Evolutionary conservation across 352 stramenopile genomes (phyloP), one percentile per base, ranked within the genome.

Genomic region (Phytophthora brassicae): DNA sequence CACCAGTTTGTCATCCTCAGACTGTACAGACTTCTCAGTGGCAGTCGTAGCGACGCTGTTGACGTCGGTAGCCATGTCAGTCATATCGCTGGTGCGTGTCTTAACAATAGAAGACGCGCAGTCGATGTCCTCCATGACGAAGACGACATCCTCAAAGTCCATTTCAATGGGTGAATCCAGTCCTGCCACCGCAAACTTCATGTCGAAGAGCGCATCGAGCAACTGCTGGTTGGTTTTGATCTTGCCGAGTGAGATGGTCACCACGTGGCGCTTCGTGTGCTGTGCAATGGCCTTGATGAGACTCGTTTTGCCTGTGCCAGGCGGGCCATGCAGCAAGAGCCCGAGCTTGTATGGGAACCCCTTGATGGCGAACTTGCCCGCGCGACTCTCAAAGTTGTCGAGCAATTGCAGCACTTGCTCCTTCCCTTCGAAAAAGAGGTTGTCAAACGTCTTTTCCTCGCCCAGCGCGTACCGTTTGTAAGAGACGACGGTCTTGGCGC

Each of bases 91-190:
- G 83, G 68, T 43, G 16, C 78, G 78, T 9, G 67, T 54, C 31
- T 80, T 73, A 0, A 95, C 88, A 20, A 95, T 74, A 2, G 78
- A 80, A 1, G 81, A 85, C 14, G 84, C 81, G 35, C 81, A 89
- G 68, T 96, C 88, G 51, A 94, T 81, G 73, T 94, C 87, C 61
- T 96, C 88, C 77, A 96, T 91, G 16, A 96, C 88, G 64, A 90
- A 96, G 29, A 96, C 86, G 14, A 93, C 73, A 58, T 97, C 81
- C 26, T 91, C 78, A 59, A 94, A 90, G 16, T 47, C 60, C 45
- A 94, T 77, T 36, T 74, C 72, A 1, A 92, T 66, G 0, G 83
- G 81, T 29, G 81, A 70, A 20, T 92, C 81, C 39, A 87, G 61
- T 0, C 75, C 83, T 0, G 76, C 42, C 1, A 93, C 79, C 0